These are phyloP conservation scores for Centella asiatica DNA, from an alignment of 129 eudicot genomes.

Conservation along the genomic window DNA sequence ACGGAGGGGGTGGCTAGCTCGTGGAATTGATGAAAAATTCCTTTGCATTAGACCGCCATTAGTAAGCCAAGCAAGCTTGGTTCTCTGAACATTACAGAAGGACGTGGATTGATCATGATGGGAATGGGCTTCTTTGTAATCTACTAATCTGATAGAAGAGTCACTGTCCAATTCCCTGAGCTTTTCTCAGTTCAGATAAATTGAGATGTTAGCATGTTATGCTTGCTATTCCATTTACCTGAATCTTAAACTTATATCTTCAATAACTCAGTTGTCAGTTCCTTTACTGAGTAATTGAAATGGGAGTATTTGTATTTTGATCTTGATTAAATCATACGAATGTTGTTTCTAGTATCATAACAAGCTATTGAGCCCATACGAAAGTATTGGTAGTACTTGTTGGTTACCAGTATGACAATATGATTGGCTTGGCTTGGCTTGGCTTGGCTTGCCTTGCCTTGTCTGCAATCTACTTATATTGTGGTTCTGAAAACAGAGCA, in stretches of 20 bases:
- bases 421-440: too few species aligned
- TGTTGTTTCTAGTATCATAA: background rate
- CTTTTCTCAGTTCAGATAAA: too few species aligned
- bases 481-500: constrained; percentile 31
- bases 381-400: background rate
- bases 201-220: background rate
- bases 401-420: too few species aligned
- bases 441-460: too few species aligned
- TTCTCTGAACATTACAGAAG: background rate
- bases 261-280: background rate
- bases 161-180: background rate
- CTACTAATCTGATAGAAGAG: constrained; percentile 6
- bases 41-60: too few species aligned
- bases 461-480: too few species aligned
- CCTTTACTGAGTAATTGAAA: background rate
- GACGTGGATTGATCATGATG: constrained; percentile 1
- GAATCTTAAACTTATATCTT: background rate
- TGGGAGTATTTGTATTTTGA: background rate
- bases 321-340: background rate
- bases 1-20: too few species aligned
- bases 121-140: background rate
- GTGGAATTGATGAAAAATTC: too few species aligned
- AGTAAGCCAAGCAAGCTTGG: background rate
- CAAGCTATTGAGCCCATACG: too few species aligned
- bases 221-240: background rate